phyloP scores from a whole-genome alignment of 163 green algal genomes.

The Scenedesmus sp. region DNA sequence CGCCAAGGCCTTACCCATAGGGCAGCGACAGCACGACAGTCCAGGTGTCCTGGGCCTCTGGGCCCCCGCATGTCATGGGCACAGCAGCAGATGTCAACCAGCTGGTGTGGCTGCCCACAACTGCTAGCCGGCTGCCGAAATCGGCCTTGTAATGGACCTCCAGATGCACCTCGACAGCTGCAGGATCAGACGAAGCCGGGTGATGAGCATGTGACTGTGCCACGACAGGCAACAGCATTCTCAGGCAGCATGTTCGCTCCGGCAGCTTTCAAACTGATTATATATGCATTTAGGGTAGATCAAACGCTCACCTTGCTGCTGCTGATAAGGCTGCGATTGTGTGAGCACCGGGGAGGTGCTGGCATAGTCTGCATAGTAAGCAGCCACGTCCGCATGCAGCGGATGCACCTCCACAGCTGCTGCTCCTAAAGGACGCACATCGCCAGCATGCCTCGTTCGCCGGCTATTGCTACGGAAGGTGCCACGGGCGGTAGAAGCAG shows the following conservation, averaged over 20 bases:
- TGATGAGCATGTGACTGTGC: neutral
- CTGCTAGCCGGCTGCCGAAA: neutral
- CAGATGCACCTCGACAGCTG: constrained; percentile 37
- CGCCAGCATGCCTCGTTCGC: neutral
- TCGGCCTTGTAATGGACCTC: neutral
- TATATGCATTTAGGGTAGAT: neutral
- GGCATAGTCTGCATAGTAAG: constrained; percentile 8
- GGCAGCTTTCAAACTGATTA: neutral
- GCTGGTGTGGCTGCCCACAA: constrained; percentile 29
- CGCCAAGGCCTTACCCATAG: constrained; percentile 15
- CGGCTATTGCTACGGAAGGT: neutral
- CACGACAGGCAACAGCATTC: neutral
- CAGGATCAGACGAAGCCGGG: neutral
- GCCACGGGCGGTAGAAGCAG: neutral
- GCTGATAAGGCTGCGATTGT: neutral
- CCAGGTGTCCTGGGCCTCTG: constrained; percentile 15
- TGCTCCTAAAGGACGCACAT: neutral
- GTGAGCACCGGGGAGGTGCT: neutral
- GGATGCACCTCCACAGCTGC: neutral
- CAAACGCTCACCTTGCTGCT: neutral
- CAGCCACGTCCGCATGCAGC: constrained; percentile 5
- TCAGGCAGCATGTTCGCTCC: neutral
- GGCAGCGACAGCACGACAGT: neutral
- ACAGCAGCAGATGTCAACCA: constrained; percentile 21
- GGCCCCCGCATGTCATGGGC: constrained; percentile 13